Base-by-base conservation (phyloP, 2,329 filamentous ascomycete species). In the Fusarium aywerte region DNA sequence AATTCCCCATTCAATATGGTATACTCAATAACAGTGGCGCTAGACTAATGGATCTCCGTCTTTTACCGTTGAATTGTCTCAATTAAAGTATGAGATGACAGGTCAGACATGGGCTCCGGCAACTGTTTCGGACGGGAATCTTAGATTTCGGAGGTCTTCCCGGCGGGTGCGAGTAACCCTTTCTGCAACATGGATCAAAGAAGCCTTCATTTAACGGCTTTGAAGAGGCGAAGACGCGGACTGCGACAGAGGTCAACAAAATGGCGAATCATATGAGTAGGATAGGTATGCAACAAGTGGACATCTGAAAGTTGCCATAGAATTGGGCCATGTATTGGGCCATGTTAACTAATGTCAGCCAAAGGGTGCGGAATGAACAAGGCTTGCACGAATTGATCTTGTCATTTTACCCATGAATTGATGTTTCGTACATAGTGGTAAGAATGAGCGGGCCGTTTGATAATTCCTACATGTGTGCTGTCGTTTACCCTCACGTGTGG, bases 81-180 rank as follows among this genome's bases (percentile, higher is more conserved):
- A n/a, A 6, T 0, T 6, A 23, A 20, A 8, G 23, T 23, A 42
- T 18, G 7, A 51, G n/a, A 3, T 23, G 11, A 47, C 8, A 48
- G 38, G 53, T 67, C 45, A 67, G 60, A 68, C 67, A 62, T 51
- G 20, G 38, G 25, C n/a, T 16, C 18, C 36, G 40, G 40, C 25
- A 43, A 36, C 36, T 70, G 60, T 68, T 57, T 67, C 69, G 44
- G 69, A 38, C 38, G 53, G 55, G 49, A 49, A 70, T 68, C 50
- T 72, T 27, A 44, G 52, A 72, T 64, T 36, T 52, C 64, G 39
- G 54, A 63, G 45, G 47, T 33, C 58, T 21, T 50, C 21, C 42
- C 42, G 42, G 25, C 33, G 36, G 38, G 48, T 57, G 25, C 53
- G 56, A 65, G 56, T 31, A 55, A 62, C 53, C 21, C 33, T 23